phyloP scores from a whole-genome alignment of 2,329 filamentous ascomycete genomes.

The Penicillium olsonii region DNA sequence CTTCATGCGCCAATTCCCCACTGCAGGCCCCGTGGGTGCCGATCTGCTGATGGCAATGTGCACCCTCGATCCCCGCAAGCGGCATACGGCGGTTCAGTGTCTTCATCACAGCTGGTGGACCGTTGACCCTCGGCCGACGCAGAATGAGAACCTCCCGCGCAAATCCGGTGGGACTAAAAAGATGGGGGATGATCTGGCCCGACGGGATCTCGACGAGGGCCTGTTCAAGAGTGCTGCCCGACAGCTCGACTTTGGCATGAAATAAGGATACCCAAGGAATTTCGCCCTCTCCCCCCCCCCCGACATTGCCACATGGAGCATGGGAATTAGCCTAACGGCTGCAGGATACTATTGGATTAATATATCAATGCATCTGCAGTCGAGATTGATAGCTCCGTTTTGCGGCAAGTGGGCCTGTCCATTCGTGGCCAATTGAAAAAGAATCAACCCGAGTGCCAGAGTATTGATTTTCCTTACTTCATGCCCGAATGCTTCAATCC shows the following conservation, averaged over 20 bases:
- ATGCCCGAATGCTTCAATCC: no score
- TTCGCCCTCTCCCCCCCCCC: no score
- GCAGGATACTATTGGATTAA: neutral
- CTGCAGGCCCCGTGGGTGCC: slow-evolving; percentile 77
- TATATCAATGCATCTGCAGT: neutral
- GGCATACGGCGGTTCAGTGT: slow-evolving; percentile 75
- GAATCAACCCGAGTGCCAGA: no score
- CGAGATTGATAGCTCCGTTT: neutral
- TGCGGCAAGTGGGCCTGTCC: neutral
- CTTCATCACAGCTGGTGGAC: slow-evolving; percentile 86
- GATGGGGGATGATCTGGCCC: slow-evolving; percentile 79
- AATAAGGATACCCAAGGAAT: slow-evolving; percentile 13
- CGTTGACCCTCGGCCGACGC: slow-evolving; percentile 77
- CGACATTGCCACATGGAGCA: neutral
- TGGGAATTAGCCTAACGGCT: no score
- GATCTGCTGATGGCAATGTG: slow-evolving; percentile 87
- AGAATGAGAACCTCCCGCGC: slow-evolving; percentile 76
- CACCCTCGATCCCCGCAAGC: slow-evolving; percentile 79
- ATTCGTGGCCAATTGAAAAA: no score
- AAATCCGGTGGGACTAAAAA: slow-evolving; percentile 73
- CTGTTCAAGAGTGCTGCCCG: slow-evolving; percentile 72
- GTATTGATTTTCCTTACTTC: no score
- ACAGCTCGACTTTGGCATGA: slow-evolving; percentile 72
- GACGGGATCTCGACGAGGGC: slow-evolving; percentile 69
- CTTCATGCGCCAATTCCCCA: slow-evolving; percentile 76